Conservation (phyloP, 257 asterid species). For the Fraxinus anomala region DNA sequence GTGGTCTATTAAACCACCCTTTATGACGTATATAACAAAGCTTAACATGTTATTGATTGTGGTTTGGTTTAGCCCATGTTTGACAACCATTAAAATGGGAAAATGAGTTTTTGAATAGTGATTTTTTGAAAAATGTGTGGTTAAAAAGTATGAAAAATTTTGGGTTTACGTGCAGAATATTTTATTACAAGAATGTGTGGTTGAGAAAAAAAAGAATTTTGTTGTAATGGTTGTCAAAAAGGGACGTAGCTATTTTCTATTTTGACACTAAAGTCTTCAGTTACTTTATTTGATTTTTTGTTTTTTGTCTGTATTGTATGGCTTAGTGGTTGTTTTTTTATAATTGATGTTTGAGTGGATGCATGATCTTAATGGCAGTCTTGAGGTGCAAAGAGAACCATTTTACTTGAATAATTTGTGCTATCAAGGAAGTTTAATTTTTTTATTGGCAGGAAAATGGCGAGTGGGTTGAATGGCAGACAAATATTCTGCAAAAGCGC, state of each 20-base stretch:
- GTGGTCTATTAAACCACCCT: not conserved
- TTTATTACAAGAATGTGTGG: too few relatives aligned
- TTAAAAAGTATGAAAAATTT: too few relatives aligned
- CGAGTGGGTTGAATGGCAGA: slow-evolving; percentile 81
- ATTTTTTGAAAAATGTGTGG: too few relatives aligned
- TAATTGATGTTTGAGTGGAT: slow-evolving; percentile 13
- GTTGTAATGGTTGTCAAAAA: too few relatives aligned
- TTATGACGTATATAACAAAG: not conserved
- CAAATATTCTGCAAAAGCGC: slow-evolving; percentile 66
- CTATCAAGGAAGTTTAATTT: slow-evolving; percentile 14
- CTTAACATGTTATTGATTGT: slow-evolving; percentile 16
- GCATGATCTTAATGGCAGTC: slow-evolving; percentile 9
- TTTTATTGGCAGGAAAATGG: slow-evolving; percentile 60
- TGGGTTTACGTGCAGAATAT: too few relatives aligned
- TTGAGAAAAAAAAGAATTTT: too few relatives aligned
- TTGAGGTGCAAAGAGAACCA: not conserved
- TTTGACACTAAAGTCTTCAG: slow-evolving; percentile 8
- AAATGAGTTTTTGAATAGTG: too few relatives aligned
- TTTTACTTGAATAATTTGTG: not conserved
- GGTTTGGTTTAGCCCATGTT: slow-evolving; percentile 9
- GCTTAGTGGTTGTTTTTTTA: slow-evolving; percentile 7
- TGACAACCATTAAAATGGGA: too few relatives aligned
- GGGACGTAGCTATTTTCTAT: not conserved
- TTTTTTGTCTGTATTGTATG: slow-evolving; percentile 5
- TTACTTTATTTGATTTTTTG: slow-evolving; percentile 6